Base-by-base conservation (phyloP, 257 asterid species). In the Nicotiana benthamiana region DNA sequence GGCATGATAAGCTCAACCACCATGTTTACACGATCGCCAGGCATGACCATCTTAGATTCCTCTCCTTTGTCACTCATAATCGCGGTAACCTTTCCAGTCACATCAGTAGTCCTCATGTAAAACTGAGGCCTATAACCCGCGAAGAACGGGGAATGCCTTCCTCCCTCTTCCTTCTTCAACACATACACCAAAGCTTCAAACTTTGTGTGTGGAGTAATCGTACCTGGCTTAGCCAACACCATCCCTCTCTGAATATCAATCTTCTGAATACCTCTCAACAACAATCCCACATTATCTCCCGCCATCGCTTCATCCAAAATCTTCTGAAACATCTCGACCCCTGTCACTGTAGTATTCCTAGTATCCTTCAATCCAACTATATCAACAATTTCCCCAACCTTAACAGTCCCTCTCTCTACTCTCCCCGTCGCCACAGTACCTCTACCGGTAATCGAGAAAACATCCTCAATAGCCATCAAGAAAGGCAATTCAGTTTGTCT, bases 1-100 rank as follows among this genome's bases (percentile, higher is more conserved):
- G 97, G 98, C 87, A 92, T 93, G 9, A 93, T 93, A 61, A 95
- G 97, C 91, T 95, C 98, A 0, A 95, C 97, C 88, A 92, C 97
- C 93, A 93, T 92, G 87, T 95, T 93, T 82, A 93, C 98, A 17
- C 97, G 97, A 67, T 95, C 98, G 46, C 97, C 97, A 1, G 99
- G 97, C 99, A 95, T 92, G 9, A 95, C 97, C 97, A 94, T 94
- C 98, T 94, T 94, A 20, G 98, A 92, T 85, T 93, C 98, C 85
- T 89, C 90, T 52, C 85, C 90, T 64, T 87, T 89, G 63, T 87
- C 92, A 7, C 86, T 87, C 89, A 82, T 87, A 78, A 87, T 89
- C 68, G 77, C 64, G 0, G 84, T 32, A 51, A 88, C 89, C 67
- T 83, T 89, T 3, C 90, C 89, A 0, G 88, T 96, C 63, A 94